These are phyloP conservation scores for Nakazawaea molendinolei DNA, from an alignment of 805 yeast genomes.

Conservation along the genomic window DNA sequence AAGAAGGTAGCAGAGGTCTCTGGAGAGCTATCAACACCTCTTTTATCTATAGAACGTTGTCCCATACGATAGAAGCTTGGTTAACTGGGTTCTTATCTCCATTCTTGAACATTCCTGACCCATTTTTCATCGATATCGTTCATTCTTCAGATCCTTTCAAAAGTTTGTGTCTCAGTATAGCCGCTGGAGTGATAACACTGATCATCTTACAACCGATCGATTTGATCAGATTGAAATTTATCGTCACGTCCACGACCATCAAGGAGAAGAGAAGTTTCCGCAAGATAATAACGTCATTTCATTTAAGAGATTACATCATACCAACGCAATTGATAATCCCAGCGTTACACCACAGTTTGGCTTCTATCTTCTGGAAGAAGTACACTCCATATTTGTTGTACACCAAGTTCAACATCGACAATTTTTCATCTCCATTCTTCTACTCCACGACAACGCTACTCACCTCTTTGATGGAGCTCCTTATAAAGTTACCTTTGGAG, in stretches of 20 bases:
- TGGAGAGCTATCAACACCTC: slow-evolving; percentile 76
- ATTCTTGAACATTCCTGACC: slow-evolving; percentile 77
- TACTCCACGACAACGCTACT: slow-evolving; percentile 53
- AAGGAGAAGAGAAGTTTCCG: slow-evolving; percentile 59
- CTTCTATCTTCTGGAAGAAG: slow-evolving; percentile 53
- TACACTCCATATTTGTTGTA: slow-evolving; percentile 62
- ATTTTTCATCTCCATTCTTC: slow-evolving; percentile 51
- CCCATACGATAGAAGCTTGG: slow-evolving; percentile 84
- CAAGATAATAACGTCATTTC: slow-evolving; percentile 49
- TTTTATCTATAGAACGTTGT: slow-evolving; percentile 68
- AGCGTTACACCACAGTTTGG: slow-evolving; percentile 56
- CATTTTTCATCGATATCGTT: slow-evolving; percentile 73
- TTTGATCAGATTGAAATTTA: slow-evolving; percentile 68
- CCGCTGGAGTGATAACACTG: slow-evolving; percentile 69
- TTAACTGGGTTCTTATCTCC: slow-evolving; percentile 84
- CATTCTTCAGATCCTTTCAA: slow-evolving; percentile 72
- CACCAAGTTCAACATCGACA: slow-evolving; percentile 58
- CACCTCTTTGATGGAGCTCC: slow-evolving; percentile 61
- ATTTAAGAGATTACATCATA: slow-evolving; percentile 33
- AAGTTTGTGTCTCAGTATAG: slow-evolving; percentile 60
- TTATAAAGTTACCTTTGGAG: slow-evolving; percentile 80
- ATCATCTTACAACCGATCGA: slow-evolving; percentile 74
- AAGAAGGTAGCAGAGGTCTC: slow-evolving; percentile 65
- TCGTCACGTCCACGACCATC: slow-evolving; percentile 56
- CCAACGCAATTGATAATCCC: slow-evolving; percentile 63